phyloP scores from a whole-genome alignment of 345 rosid genomes.

The Melaleuca alternifolia region DNA sequence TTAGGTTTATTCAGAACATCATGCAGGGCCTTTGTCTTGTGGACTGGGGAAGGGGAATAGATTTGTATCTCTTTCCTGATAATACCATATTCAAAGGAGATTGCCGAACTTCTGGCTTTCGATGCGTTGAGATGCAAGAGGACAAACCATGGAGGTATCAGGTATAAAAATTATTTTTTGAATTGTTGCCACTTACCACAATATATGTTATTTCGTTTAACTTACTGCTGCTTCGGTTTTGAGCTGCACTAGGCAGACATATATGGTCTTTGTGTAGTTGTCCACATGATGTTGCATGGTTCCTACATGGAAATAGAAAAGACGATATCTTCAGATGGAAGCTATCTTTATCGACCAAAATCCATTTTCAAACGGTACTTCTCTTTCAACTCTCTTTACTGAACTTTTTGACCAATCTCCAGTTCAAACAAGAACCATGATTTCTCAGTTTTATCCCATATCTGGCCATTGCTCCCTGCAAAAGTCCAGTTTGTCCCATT shows the following conservation, averaged over 20 bases:
- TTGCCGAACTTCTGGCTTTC: conserved; percentile 87
- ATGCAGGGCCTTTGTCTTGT: conserved; percentile 90
- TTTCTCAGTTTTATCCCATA: background rate
- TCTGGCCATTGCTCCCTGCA: background rate
- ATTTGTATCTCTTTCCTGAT: conserved; percentile 66
- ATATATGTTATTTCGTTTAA: background rate
- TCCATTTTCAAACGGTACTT: conserved; percentile 58
- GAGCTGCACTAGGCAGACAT: conserved; percentile 55
- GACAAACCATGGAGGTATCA: conserved; percentile 88
- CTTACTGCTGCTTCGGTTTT: background rate
- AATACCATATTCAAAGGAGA: conserved; percentile 51
- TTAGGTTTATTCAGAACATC: background rate
- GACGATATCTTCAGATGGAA: conserved; percentile 40
- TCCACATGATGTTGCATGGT: conserved; percentile 83
- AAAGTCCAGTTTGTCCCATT: background rate
- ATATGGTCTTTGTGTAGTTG: conserved; percentile 70
- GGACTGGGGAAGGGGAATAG: conserved; percentile 97
- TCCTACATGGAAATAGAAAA: conserved; percentile 57
- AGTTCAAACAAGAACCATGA: background rate
- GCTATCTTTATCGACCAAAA: conserved; percentile 44
- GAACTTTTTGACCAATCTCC: background rate
- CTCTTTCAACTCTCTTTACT: background rate
- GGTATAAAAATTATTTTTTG: conserved; percentile 20
- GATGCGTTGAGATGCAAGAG: conserved; percentile 86
- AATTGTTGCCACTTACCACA: background rate